phyloP scores from a whole-genome alignment of 345 rosid genomes.

The Clausena lansium region DNA sequence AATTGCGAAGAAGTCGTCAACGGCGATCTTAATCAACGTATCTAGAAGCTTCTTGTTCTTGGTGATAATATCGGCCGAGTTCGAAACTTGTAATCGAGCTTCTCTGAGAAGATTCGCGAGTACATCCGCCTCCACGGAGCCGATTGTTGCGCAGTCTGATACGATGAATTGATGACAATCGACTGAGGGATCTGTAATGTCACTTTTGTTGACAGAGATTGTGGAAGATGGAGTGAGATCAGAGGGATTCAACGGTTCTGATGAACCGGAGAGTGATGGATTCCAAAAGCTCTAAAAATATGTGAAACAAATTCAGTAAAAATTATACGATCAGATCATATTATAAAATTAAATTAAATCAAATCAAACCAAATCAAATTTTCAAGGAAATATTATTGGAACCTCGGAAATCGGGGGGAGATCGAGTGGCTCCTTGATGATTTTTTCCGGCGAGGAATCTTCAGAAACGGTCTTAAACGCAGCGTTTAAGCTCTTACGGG shows the following conservation, averaged over 20 bases:
- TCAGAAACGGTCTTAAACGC: constrained; percentile 12
- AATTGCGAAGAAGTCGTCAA: constrained; percentile 20
- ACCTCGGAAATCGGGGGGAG: constrained; percentile 19
- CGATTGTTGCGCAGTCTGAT: constrained; percentile 5
- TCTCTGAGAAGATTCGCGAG: constrained; percentile 22
- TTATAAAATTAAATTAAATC: neutral
- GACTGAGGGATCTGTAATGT: neutral
- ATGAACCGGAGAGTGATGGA: constrained; percentile 11
- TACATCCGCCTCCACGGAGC: constrained; percentile 24
- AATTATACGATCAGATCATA: too few species aligned
- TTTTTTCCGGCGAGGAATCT: constrained; percentile 14
- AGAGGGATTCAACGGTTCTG: constrained; percentile 1
- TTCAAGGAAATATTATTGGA: neutral
- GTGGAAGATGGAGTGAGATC: constrained; percentile 18
- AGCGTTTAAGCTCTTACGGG: constrained; percentile 26
- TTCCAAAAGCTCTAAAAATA: constrained; percentile 18
- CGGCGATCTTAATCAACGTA: constrained; percentile 19
- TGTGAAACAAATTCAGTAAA: neutral
- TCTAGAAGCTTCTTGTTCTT: constrained; percentile 37
- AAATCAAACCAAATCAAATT: neutral
- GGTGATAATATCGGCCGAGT: constrained; percentile 22
- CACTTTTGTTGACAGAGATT: neutral
- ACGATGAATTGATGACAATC: constrained; percentile 3
- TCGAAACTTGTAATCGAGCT: constrained; percentile 26
- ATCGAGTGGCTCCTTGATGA: constrained; percentile 18